Percentiles rank a stretch among this genome's conserved stretches.
phyloP scores from a whole-genome alignment of 2,329 filamentous ascomycete genomes.

The Pseudogymnoascus sp. region DNA sequence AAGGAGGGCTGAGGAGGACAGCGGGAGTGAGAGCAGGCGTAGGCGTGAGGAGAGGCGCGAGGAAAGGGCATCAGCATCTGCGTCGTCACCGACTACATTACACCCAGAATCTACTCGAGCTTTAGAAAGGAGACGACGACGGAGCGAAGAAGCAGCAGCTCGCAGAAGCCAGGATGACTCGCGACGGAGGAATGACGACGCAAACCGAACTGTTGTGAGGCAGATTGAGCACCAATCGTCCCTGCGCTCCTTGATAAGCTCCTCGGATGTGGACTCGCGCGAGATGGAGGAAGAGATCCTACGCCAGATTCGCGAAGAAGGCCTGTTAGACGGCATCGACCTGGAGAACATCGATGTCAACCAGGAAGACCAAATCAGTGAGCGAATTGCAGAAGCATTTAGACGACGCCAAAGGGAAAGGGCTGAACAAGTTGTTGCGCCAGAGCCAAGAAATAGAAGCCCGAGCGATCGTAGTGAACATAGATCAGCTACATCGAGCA shows the following conservation, averaged over 20 bases:
- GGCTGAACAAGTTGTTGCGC: conserved; percentile 34
- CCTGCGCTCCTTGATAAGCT: conserved; percentile 74
- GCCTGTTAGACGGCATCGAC: conserved; percentile 80
- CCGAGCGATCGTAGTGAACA: conserved; percentile 29
- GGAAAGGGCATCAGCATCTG: conserved; percentile 13
- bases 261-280: conserved; percentile 67
- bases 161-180: conserved; percentile 26
- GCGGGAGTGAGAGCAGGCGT: conserved; percentile 19
- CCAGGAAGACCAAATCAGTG: conserved; percentile 84
- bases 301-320: conserved; percentile 81
- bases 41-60: conserved; percentile 31
- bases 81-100: conserved; percentile 18
- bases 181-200: conserved; percentile 25
- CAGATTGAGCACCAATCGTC: conserved; percentile 87
- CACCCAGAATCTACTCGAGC: conserved; percentile 28
- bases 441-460: conserved; percentile 41
- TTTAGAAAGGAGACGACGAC: conserved; percentile 23
- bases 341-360: conserved; percentile 77
- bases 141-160: conserved; percentile 23
- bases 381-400: conserved; percentile 85
- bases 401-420: conserved; percentile 65
- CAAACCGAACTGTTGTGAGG: conserved; percentile 33
- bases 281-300: conserved; percentile 85
- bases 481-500: not conserved
- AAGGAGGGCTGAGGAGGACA: conserved; percentile 11